Conservation (phyloP, 768 basidiomycete genomes). For the Tricholoma terreum region DNA sequence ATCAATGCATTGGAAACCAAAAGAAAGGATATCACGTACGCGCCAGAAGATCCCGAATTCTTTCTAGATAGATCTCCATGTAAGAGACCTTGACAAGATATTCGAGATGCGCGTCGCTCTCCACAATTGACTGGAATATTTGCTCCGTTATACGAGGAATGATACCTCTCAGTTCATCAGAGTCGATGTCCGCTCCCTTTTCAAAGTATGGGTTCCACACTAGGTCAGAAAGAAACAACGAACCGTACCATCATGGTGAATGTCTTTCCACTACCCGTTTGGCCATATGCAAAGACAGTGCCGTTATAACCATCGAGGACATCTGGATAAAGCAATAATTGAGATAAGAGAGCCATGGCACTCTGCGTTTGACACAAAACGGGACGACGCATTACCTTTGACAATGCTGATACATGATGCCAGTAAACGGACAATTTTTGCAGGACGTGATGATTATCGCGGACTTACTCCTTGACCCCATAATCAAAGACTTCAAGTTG, state of each 20-base stretch:
- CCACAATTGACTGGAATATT: slow-evolving; percentile 96
- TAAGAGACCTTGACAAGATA: slow-evolving; percentile 99
- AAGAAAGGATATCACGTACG: slow-evolving; percentile 54
- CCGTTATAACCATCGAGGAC: slow-evolving; percentile 99
- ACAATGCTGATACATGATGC: slow-evolving; percentile 62
- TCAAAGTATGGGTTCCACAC: slow-evolving; percentile 11
- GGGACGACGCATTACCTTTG: slow-evolving; percentile 53
- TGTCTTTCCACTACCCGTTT: slow-evolving; percentile 87
- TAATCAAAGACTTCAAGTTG: slow-evolving; percentile 98
- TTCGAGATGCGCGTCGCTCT: slow-evolving; percentile 92
- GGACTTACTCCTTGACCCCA: slow-evolving; percentile 90
- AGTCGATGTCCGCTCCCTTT: slow-evolving; percentile 97
- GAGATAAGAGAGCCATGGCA: not conserved
- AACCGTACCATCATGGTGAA: slow-evolving; percentile 94
- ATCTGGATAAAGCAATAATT: slow-evolving; percentile 49
- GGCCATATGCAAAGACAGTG: slow-evolving; percentile 86
- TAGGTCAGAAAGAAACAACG: slow-evolving; percentile 7
- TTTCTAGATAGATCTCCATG: slow-evolving; percentile 99
- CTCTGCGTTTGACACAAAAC: not conserved
- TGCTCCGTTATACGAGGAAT: slow-evolving; percentile 99
- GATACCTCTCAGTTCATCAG: slow-evolving; percentile 88
- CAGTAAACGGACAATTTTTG: slow-evolving; percentile 17
- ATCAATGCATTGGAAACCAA: not conserved
- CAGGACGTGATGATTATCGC: slow-evolving; percentile 1
- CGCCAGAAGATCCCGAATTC: slow-evolving; percentile 90